A percentile compares a stretch with the other conserved stretches of the same genome.
Evolutionary conservation across 192 early-diverging fungal species (phyloP).

Genomic region (Coemansia biformis): DNA sequence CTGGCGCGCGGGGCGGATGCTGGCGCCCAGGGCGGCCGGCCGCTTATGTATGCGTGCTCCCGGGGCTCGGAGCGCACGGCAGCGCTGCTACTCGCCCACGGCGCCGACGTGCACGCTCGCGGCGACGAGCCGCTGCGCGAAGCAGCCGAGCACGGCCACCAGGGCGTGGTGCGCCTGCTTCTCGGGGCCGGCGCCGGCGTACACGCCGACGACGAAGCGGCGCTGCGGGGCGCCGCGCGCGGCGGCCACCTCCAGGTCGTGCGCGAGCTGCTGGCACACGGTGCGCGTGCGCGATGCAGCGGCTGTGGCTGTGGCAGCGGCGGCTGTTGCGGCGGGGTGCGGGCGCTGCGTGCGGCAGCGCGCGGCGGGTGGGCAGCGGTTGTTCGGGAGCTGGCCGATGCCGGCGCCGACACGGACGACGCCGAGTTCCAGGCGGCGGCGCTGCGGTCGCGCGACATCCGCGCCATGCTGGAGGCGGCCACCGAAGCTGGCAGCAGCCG

Average conservation of each 20-base stretch:
- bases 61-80: conserved; percentile 22
- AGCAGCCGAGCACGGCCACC: conserved; percentile 34
- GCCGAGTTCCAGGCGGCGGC: conserved; percentile 28
- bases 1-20: conserved; percentile 31
- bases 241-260: conserved; percentile 25
- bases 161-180: conserved; percentile 10
- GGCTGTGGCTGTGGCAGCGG: too few species aligned
- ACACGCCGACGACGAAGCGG: conserved; percentile 3
- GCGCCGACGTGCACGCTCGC: conserved; percentile 21
- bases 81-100: conserved; percentile 18
- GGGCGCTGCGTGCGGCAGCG: conserved; percentile 37
- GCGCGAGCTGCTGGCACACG: conserved; percentile 14
- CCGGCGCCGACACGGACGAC: conserved; percentile 31
- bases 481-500: too few species aligned
- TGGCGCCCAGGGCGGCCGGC: conserved; percentile 25
- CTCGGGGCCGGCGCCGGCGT: conserved; percentile 10
- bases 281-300: conserved; percentile 13
- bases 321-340: conserved; percentile 10
- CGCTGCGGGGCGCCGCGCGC: conserved; percentile 27
- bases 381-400: conserved; percentile 26
- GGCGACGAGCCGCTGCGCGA: conserved; percentile 28
- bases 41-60: conserved; percentile 25
- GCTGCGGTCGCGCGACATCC: conserved; percentile 20
- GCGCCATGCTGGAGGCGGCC: conserved; percentile 11
- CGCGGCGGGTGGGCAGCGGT: conserved; percentile 37